Conservation (phyloP, 208 protist genomes). For the Wallacemonas sp. region DNA sequence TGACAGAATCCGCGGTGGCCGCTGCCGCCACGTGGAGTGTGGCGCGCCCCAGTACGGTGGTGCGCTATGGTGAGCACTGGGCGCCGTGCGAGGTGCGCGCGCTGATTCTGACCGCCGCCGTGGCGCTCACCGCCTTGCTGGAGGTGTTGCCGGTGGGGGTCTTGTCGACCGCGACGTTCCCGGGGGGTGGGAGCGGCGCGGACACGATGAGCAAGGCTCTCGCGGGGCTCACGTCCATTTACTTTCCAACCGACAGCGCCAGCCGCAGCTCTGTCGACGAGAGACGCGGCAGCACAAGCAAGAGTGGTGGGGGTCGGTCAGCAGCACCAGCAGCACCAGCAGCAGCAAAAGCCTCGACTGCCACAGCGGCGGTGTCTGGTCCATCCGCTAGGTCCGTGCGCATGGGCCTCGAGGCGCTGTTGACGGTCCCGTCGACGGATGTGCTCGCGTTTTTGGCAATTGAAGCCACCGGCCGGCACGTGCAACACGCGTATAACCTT, state of each 20-base stretch:
- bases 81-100: conserved; percentile 1
- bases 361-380: not conserved
- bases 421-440: not conserved
- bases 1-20: not conserved
- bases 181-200: not conserved
- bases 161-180: not conserved
- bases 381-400: too few species aligned
- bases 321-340: not conserved
- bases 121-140: conserved; percentile 9
- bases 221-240: not conserved
- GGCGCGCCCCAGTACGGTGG: not conserved
- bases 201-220: not conserved
- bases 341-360: not conserved
- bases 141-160: not conserved
- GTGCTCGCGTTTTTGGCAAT: conserved; percentile 8
- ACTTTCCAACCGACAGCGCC: not conserved
- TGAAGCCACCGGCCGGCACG: not conserved
- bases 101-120: not conserved
- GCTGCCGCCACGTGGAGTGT: not conserved
- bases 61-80: not conserved
- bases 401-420: too few species aligned
- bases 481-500: conserved; percentile 9
- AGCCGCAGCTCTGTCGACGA: not conserved
- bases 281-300: not conserved
- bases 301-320: too few species aligned